Evolutionary conservation across 2,329 filamentous ascomycete species (phyloP).

Genomic region (Sporothrix sp.): DNA sequence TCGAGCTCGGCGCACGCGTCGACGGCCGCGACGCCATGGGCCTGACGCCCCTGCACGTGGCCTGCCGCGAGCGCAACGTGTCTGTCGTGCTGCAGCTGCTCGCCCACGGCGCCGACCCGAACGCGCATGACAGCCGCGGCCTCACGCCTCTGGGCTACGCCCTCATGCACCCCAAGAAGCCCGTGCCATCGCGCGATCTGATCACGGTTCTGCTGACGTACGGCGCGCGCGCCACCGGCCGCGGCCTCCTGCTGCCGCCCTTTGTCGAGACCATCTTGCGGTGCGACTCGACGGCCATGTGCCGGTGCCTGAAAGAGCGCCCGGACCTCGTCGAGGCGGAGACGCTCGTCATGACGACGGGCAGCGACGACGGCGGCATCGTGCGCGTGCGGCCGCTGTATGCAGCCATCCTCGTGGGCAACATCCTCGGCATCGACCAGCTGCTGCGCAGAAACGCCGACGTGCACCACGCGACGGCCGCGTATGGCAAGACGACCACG

Average conservation of each 20-base stretch:
- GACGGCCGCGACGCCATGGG: conserved; percentile 19
- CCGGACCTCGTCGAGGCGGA: background rate
- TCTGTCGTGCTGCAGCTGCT: conserved; percentile 26
- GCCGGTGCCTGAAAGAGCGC: background rate
- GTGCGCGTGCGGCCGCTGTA: conserved; percentile 3
- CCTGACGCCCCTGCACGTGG: conserved; percentile 24
- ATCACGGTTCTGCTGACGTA: conserved; percentile 2
- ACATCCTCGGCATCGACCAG: conserved; percentile 4
- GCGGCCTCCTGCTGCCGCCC: background rate
- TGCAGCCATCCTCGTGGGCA: conserved; percentile 6
- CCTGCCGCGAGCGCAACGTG: conserved; percentile 28
- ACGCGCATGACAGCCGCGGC: conserved; percentile 24
- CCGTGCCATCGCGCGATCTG: background rate
- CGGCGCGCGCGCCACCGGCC: conserved; percentile 1
- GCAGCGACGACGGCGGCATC: background rate
- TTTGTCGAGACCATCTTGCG: conserved; percentile 2
- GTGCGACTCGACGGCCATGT: background rate
- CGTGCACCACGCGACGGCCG: background rate
- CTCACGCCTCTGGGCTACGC: conserved; percentile 25
- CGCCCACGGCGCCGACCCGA: conserved; percentile 24
- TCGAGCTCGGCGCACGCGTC: conserved; percentile 18
- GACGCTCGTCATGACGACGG: background rate
- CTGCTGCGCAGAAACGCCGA: conserved; percentile 4
- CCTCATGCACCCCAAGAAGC: conserved; percentile 1
- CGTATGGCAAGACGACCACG: background rate